Conservation (phyloP, 1,284 basidiomycete species). For the Ceratobasidium sp. region DNA sequence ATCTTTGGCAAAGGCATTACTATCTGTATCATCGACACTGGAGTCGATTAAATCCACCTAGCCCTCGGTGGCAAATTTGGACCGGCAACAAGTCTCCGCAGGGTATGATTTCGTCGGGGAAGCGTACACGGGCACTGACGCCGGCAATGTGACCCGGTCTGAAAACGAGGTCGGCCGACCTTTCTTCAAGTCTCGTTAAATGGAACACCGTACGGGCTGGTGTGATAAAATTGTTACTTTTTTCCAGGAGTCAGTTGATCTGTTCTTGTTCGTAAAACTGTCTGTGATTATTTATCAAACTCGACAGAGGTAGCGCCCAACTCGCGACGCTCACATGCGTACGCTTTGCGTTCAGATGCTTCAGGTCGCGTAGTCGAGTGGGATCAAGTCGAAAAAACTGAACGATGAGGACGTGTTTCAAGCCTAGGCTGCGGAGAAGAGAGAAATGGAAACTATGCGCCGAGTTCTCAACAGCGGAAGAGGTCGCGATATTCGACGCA, state of each 20-base stretch:
- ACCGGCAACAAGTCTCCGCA: slow-evolving; percentile 57
- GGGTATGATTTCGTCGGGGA: slow-evolving; percentile 62
- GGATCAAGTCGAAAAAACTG: slow-evolving; percentile 1
- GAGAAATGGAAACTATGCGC: neutral
- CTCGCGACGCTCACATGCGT: slow-evolving; percentile 15
- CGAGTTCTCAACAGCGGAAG: too few relatives aligned
- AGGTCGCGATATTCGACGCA: too few relatives aligned
- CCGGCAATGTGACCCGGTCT: too few relatives aligned
- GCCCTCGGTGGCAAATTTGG: slow-evolving; percentile 63
- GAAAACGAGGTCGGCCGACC: too few relatives aligned
- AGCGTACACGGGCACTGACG: slow-evolving; percentile 2
- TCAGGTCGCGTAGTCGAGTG: neutral
- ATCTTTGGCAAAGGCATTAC: slow-evolving; percentile 62
- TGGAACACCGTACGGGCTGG: slow-evolving; percentile 10
- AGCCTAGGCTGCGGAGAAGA: slow-evolving; percentile 18
- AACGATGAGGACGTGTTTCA: neutral
- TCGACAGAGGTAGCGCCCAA: slow-evolving; percentile 10
- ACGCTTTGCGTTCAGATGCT: slow-evolving; percentile 3
- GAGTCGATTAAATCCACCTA: slow-evolving; percentile 62
- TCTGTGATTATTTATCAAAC: neutral
- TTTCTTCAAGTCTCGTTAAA: neutral
- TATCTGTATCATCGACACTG: slow-evolving; percentile 62
- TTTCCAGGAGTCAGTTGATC: slow-evolving; percentile 2
- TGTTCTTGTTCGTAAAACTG: neutral
- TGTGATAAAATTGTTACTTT: neutral